Evolutionary conservation across 2,329 filamentous ascomycete genomes (phyloP).

Genomic region (Lachnellula occidentalis): DNA sequence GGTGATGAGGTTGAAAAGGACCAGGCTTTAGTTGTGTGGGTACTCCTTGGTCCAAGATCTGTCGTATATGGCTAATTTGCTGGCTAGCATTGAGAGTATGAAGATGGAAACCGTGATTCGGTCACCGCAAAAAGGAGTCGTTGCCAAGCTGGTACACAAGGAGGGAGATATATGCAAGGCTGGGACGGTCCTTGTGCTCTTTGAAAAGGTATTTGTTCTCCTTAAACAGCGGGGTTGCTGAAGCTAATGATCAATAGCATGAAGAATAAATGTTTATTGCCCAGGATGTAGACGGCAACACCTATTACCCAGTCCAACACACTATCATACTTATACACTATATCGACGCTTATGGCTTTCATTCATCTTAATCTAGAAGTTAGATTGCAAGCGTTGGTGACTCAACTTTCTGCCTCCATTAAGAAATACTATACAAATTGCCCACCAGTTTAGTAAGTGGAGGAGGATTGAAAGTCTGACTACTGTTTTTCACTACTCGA

Average conservation of each 20-base stretch:
- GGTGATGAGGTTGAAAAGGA: slow-evolving; percentile 82
- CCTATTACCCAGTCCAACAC: no score
- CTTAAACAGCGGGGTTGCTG: not conserved
- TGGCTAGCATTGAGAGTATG: slow-evolving; percentile 70
- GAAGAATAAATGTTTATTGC: not conserved
- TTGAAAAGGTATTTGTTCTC: slow-evolving; percentile 44
- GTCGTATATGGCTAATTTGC: slow-evolving; percentile 22
- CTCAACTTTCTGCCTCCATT: no score
- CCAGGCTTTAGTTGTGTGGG: slow-evolving; percentile 76
- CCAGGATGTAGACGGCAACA: no score
- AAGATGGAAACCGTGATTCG: slow-evolving; percentile 86
- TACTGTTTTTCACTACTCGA: no score
- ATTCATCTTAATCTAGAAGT: no score
- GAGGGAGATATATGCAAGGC: slow-evolving; percentile 76
- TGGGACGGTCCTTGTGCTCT: slow-evolving; percentile 68
- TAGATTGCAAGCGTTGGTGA: no score
- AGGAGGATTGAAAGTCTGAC: no score
- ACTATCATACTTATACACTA: no score
- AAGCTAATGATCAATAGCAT: not conserved
- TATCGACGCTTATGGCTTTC: no score
- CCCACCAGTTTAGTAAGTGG: no score
- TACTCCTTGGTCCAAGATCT: slow-evolving; percentile 13
- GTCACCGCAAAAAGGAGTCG: slow-evolving; percentile 65
- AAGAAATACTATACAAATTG: no score
- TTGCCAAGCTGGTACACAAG: slow-evolving; percentile 69